phyloP scores from a whole-genome alignment of 331 rosid species.

The Malus hybrid region DNA sequence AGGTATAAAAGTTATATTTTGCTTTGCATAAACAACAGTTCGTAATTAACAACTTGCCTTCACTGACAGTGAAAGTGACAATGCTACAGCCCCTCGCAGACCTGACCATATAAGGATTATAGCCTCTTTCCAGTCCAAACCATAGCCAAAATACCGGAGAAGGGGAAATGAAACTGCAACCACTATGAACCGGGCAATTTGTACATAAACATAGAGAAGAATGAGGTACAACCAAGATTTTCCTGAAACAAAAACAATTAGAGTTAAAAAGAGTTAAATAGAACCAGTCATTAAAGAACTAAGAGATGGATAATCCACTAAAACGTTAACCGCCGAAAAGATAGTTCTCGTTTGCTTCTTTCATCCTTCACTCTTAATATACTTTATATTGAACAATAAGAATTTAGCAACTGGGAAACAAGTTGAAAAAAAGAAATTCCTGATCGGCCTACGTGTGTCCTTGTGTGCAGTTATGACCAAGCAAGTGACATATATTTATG shows the following conservation, averaged over 20 bases:
- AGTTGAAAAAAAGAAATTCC: not conserved
- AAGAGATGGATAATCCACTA: not conserved
- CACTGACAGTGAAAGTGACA: slow-evolving; percentile 84
- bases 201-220: slow-evolving; percentile 74
- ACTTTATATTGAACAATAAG: not conserved
- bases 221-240: slow-evolving; percentile 67
- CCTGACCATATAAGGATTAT: slow-evolving; percentile 82
- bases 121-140: slow-evolving; percentile 96
- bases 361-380: not conserved
- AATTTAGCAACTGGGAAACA: not conserved
- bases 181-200: slow-evolving; percentile 58
- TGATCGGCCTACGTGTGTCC: not conserved
- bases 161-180: slow-evolving; percentile 68
- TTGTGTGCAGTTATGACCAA: not conserved
- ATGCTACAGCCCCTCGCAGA: slow-evolving; percentile 95
- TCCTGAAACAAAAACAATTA: slow-evolving; percentile 48
- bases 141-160: slow-evolving; percentile 83
- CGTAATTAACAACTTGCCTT: slow-evolving; percentile 50
- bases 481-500: not conserved
- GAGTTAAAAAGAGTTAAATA: not conserved
- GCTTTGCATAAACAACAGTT: not conserved
- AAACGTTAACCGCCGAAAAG: not conserved
- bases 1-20: not conserved
- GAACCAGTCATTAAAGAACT: not conserved
- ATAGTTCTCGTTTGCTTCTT: not conserved